phyloP scores from a whole-genome alignment of 257 asterid genomes.

The Echites panduratus region DNA sequence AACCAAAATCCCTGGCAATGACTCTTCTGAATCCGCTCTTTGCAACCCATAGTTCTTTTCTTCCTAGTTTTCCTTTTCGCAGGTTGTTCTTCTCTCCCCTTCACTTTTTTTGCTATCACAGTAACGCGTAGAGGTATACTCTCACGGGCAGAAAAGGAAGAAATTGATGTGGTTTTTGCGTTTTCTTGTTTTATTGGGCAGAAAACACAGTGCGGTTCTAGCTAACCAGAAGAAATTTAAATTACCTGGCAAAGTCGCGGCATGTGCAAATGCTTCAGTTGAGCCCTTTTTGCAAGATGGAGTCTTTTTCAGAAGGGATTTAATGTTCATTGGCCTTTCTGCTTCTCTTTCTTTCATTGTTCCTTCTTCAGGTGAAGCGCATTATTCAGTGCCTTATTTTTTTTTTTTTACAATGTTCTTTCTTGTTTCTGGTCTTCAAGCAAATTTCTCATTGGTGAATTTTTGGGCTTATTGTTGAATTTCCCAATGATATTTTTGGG shows the following conservation, averaged over 20 bases:
- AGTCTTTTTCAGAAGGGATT: conserved; percentile 25
- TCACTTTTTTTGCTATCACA: neutral
- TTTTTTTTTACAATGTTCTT: neutral
- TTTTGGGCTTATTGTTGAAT: neutral
- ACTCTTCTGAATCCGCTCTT: conserved; percentile 2
- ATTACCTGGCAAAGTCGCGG: conserved; percentile 11
- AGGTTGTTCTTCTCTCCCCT: neutral
- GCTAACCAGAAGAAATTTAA: conserved; percentile 6
- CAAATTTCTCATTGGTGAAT: too few species aligned
- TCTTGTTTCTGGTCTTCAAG: neutral
- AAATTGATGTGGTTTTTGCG: neutral
- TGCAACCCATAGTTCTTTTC: conserved; percentile 4
- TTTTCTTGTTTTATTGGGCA: conserved; percentile 2
- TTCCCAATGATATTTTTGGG: neutral
- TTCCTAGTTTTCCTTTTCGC: neutral
- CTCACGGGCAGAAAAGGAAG: neutral
- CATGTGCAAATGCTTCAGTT: conserved; percentile 6
- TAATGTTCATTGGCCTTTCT: conserved; percentile 19
- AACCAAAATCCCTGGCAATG: conserved; percentile 13
- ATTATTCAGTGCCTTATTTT: neutral
- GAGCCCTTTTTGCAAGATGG: conserved; percentile 1
- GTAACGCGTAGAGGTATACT: neutral
- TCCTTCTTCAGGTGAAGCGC: conserved; percentile 18
- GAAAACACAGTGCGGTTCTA: conserved; percentile 12
- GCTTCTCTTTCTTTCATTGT: conserved; percentile 16